phyloP scores from a whole-genome alignment of 352 stramenopile species.

The Saprolegnia diclina region DNA sequence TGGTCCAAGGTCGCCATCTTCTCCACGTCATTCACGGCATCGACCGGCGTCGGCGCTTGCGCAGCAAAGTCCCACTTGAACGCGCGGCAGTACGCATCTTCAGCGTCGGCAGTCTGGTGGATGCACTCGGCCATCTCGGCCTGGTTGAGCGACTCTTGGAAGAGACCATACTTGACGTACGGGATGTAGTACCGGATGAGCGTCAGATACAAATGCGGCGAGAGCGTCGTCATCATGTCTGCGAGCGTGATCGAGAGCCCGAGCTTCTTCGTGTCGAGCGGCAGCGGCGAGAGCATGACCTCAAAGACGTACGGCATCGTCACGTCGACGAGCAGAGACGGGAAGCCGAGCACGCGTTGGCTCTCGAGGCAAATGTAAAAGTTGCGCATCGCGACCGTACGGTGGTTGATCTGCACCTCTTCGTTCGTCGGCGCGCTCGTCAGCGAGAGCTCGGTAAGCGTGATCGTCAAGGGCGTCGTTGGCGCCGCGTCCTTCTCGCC shows the following conservation, averaged over 20 bases:
- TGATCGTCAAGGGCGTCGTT: constrained; percentile 7
- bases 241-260: constrained; percentile 2
- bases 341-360: constrained; percentile 16
- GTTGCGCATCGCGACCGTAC: constrained; percentile 12
- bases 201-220: constrained; percentile 14
- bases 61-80: constrained; percentile 24
- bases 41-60: not conserved
- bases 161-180: constrained; percentile 17
- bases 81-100: constrained; percentile 7
- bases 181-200: constrained; percentile 26
- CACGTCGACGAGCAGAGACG: constrained; percentile 16
- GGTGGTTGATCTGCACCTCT: constrained; percentile 20
- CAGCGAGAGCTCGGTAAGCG: not conserved
- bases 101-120: not conserved
- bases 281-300: constrained; percentile 21
- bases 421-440: constrained; percentile 15
- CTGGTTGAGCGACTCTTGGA: not conserved
- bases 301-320: constrained; percentile 24
- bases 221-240: constrained; percentile 17
- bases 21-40: constrained; percentile 11
- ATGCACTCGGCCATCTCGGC: constrained; percentile 3
- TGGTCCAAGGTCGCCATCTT: not conserved
- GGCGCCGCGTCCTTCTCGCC: constrained; percentile 16
- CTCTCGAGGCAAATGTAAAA: constrained; percentile 9
- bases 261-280: constrained; percentile 17